Conservation (phyloP, 1,284 basidiomycete species). For the Malassezia obtusa region DNA sequence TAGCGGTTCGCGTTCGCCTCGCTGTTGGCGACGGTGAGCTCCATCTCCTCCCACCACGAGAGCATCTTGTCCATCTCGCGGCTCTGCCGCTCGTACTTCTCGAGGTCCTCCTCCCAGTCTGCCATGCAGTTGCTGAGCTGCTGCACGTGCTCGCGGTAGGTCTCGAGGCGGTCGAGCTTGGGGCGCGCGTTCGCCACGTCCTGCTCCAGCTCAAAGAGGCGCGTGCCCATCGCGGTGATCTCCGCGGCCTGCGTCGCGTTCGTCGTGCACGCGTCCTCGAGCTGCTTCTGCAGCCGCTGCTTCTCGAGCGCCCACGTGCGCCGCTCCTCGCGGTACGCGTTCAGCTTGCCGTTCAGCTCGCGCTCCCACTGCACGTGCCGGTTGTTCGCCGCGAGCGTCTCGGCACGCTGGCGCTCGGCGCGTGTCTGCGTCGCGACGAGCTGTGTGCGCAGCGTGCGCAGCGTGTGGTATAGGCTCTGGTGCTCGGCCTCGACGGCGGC, state of each 20-base stretch:
- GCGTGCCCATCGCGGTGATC: conserved; percentile 27
- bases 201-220: conserved; percentile 33
- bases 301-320: conserved; percentile 31
- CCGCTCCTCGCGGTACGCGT: conserved; percentile 39
- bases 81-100: conserved; percentile 33
- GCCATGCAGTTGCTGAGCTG: conserved; percentile 25
- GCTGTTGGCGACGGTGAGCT: conserved; percentile 27
- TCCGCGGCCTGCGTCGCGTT: conserved; percentile 19
- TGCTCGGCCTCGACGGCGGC: conserved; percentile 43
- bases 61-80: conserved; percentile 35
- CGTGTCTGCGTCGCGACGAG: conserved; percentile 18
- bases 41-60: conserved; percentile 33
- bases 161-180: conserved; percentile 24
- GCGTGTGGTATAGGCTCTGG: conserved; percentile 41
- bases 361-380: conserved; percentile 39
- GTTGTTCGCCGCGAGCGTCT: conserved; percentile 25
- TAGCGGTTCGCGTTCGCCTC: conserved; percentile 16
- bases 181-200: conserved; percentile 22
- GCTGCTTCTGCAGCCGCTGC: conserved; percentile 25
- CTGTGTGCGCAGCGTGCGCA: conserved; percentile 26
- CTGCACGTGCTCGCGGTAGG: conserved; percentile 29
- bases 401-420: conserved; percentile 28
- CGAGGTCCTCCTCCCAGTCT: conserved; percentile 37
- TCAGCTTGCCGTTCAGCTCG: conserved; percentile 41
- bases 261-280: conserved; percentile 22